Evolutionary conservation across 805 yeast species (phyloP), one percentile per base, ranked within the genome.

Genomic region (Soucietia sequanensis): DNA sequence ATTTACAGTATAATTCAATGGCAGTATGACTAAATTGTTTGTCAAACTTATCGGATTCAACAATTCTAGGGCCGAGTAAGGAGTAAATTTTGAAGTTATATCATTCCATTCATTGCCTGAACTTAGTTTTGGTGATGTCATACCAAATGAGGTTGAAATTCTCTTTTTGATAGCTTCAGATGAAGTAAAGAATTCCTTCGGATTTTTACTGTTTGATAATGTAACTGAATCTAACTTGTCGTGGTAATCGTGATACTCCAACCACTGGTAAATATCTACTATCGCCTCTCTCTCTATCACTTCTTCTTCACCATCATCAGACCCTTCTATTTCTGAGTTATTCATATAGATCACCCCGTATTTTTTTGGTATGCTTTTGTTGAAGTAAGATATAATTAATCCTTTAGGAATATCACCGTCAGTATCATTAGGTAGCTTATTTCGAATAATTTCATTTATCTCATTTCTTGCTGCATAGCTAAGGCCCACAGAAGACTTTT

Each of bases 21-120:
- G 73, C 60, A 52, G 62, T 7, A 66, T 52, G 5, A 67, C 63
- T 20, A 63, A 48, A 34, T 54, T 56, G 38, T 60, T 63, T 10
- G 70, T 60, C 11, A 66, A 42, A 33, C 48, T 58, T 5, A 60
- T 39, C 0, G 70, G 70, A 31, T 61, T 50, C n/a, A 63, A 44
- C 31, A 56, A 37, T 6, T 56, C 62, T 17, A 58, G 39, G 4
- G 65, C 60, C 2, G 51, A 39, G 4, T 46, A 30, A 2, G 48
- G 22, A 27, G 34, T 34, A 35, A 16, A 32, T 34, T 21, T 12
- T 30, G 15, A 19, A 15, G 13, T 13, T 16, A 12, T 9, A 3
- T 29, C 31, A 8, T 9, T 12, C 4, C 17, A 6, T 6, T 15
- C 20, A 5, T 27, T 19, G 11, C 5, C 15, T 12, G 23, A 12